Conservation (phyloP, 768 basidiomycete species). For the Heimioporus sp. region DNA sequence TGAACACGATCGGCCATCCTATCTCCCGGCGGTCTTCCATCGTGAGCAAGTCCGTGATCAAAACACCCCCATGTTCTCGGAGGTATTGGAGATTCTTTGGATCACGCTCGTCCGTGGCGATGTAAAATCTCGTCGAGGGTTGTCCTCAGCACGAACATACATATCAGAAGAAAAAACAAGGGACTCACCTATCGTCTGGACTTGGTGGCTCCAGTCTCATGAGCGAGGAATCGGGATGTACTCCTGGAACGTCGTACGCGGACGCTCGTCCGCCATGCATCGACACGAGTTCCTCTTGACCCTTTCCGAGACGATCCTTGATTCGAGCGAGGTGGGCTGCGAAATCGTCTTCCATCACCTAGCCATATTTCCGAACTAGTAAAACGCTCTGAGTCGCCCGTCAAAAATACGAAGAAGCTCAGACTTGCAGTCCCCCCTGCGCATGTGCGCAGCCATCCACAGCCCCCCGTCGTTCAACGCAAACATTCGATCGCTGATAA, state of each 20-base stretch:
- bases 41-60: slow-evolving; percentile 42
- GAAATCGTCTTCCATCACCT: slow-evolving; percentile 35
- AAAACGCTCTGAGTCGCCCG: not conserved
- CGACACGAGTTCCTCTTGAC: slow-evolving; percentile 13
- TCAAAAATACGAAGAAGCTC: not conserved
- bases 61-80: slow-evolving; percentile 36
- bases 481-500: slow-evolving; percentile 34
- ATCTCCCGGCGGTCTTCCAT: slow-evolving; percentile 36
- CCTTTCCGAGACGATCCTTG: slow-evolving; percentile 17
- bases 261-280: slow-evolving; percentile 18
- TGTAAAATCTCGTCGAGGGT: slow-evolving; percentile 30
- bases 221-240: slow-evolving; percentile 14
- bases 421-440: slow-evolving; percentile 41
- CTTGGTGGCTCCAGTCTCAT: slow-evolving; percentile 25
- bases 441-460: slow-evolving; percentile 48
- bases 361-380: slow-evolving; percentile 31
- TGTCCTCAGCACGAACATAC: not conserved
- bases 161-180: too few species aligned
- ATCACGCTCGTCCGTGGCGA: slow-evolving; percentile 43
- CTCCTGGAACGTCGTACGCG: slow-evolving; percentile 24
- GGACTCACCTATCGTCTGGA: slow-evolving; percentile 19
- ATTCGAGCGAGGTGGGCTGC: slow-evolving; percentile 35
- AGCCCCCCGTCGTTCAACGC: slow-evolving; percentile 27
- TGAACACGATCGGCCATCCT: slow-evolving; percentile 47
- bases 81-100: slow-evolving; percentile 32